Conservation (phyloP, 305 asterid species). For the Solanum hybrid region DNA sequence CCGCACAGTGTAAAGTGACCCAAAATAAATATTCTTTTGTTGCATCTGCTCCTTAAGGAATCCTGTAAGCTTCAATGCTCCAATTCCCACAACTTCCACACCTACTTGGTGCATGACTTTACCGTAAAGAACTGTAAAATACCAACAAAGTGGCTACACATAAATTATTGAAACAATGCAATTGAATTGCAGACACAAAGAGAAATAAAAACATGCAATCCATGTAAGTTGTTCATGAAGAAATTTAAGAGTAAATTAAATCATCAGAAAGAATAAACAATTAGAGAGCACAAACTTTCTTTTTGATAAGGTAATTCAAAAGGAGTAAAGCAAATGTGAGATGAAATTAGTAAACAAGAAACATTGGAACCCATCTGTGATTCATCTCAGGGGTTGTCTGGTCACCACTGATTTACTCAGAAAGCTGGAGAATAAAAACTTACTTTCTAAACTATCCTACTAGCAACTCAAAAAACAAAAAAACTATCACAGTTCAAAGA, state of each 20-base stretch:
- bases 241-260: neutral
- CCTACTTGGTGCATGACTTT: conserved; percentile 85
- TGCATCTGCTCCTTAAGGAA: conserved; percentile 86
- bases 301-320: neutral
- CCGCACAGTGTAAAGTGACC: conserved; percentile 90
- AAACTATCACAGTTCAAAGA: neutral
- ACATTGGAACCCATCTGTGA: neutral
- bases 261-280: neutral
- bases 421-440: neutral
- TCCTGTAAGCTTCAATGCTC: conserved; percentile 91
- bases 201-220: neutral
- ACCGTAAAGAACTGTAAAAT: conserved; percentile 61
- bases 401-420: neutral
- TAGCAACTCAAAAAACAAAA: neutral
- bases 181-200: neutral
- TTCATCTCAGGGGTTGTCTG: neutral
- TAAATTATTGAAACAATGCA: conserved; percentile 4
- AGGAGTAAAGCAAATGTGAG: neutral
- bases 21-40: conserved; percentile 58
- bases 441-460: neutral
- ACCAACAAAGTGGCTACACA: conserved; percentile 2
- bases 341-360: neutral
- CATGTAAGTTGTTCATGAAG: neutral
- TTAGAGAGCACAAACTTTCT: neutral
- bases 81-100: conserved; percentile 79